Conservation (phyloP, 2,329 filamentous ascomycete species). For the Diaporthe aspalathi region DNA sequence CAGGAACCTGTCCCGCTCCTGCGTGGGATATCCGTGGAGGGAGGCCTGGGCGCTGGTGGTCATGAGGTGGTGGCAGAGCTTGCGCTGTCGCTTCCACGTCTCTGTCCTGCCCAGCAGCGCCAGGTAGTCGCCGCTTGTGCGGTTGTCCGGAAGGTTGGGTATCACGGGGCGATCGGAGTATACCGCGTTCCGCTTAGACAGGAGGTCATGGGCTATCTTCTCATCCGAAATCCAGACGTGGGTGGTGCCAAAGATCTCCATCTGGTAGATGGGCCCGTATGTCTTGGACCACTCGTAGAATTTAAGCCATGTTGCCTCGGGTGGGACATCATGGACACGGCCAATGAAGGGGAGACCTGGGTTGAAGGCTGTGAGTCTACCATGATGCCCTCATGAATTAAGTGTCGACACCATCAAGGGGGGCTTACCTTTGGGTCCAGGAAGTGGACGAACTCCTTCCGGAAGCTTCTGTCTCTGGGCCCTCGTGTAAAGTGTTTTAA, state of each 20-base stretch:
- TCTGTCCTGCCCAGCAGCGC: slow-evolving; percentile 57
- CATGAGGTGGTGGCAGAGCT: slow-evolving; percentile 58
- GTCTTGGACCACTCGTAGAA: slow-evolving; percentile 60
- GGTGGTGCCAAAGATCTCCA: slow-evolving; percentile 57
- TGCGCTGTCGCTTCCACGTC: slow-evolving; percentile 61
- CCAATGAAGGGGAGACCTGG: slow-evolving; percentile 57
- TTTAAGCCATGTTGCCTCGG: slow-evolving; percentile 57
- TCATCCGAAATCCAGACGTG: slow-evolving; percentile 63
- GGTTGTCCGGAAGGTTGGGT: slow-evolving; percentile 59
- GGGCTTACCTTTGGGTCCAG: slow-evolving; percentile 46
- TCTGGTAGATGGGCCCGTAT: slow-evolving; percentile 60
- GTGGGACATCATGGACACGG: slow-evolving; percentile 58
- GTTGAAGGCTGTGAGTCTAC: slow-evolving; percentile 38
- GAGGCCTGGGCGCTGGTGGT: slow-evolving; percentile 49
- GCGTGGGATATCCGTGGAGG: slow-evolving; percentile 56
- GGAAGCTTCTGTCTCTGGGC: slow-evolving; percentile 42
- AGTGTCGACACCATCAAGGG: no score
- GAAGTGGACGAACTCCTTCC: slow-evolving; percentile 45
- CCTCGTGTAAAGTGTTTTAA: not conserved
- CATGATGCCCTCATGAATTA: not conserved
- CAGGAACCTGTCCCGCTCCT: slow-evolving; percentile 59
- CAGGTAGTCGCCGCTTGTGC: slow-evolving; percentile 59
- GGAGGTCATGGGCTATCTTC: slow-evolving; percentile 57
- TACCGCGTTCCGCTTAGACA: slow-evolving; percentile 54
- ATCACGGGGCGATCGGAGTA: slow-evolving; percentile 62